These are phyloP conservation scores for Termitomyces sp. DNA, from an alignment of 768 basidiomycete genomes.

Conservation along the genomic window DNA sequence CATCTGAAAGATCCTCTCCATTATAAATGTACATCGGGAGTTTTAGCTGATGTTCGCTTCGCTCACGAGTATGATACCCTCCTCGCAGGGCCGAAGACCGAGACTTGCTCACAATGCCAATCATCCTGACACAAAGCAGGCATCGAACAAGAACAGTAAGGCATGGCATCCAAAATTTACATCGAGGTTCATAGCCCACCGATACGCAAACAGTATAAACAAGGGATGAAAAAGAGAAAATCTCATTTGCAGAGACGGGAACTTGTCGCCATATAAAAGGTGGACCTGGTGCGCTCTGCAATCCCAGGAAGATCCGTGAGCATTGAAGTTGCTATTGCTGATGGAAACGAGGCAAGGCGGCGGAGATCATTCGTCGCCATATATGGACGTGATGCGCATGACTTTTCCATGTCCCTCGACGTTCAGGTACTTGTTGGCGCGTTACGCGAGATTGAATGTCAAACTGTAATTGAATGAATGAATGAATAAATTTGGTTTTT, in stretches of 20 bases:
- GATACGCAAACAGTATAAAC: too few species aligned
- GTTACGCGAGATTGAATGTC: too few species aligned
- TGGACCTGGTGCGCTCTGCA: not conserved
- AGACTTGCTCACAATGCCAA: not conserved
- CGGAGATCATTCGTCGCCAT: too few species aligned
- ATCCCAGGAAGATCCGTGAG: not conserved
- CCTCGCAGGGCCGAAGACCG: not conserved
- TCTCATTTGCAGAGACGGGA: too few species aligned
- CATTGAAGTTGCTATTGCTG: not conserved
- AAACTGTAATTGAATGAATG: too few species aligned
- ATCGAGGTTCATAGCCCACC: not conserved
- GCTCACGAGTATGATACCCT: not conserved
- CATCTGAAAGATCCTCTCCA: not conserved
- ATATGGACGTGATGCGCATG: too few species aligned
- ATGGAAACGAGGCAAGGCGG: not conserved
- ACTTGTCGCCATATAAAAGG: too few species aligned
- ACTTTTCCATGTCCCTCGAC: too few species aligned
- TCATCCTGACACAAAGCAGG: not conserved
- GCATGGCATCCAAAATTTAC: too few species aligned
- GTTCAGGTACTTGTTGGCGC: too few species aligned
- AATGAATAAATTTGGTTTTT: too few species aligned
- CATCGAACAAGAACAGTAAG: not conserved
- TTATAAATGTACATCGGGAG: not conserved
- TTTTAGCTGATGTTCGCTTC: not conserved
- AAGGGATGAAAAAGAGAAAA: too few species aligned